These are phyloP conservation scores for Talaromyces sp. DNA, from an alignment of 2,329 filamentous ascomycete species.

Conservation along the genomic window DNA sequence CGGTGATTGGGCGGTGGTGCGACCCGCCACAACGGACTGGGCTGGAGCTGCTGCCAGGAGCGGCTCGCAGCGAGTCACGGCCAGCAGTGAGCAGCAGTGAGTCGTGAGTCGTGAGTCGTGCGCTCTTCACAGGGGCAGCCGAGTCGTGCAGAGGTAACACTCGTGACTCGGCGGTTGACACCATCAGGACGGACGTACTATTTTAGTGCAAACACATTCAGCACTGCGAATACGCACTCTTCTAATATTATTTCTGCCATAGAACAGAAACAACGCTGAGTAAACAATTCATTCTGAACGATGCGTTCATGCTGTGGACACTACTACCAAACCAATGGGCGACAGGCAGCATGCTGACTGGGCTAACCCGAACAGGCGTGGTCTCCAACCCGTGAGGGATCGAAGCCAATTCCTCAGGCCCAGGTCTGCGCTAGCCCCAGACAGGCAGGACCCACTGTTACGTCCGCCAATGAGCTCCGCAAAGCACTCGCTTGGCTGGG, in stretches of 20 bases:
- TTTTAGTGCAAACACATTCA: no score
- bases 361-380: background rate
- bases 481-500: background rate
- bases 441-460: background rate
- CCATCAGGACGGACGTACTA: no score
- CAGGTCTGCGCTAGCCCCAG: background rate
- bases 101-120: background rate
- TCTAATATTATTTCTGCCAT: no score
- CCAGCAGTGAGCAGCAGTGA: no score
- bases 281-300: no score
- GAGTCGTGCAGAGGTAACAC: no score
- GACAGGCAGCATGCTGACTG: no score
- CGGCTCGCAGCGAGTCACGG: background rate
- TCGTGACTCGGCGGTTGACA: no score
- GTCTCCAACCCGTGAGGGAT: background rate
- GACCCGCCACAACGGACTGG: background rate
- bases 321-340: no score
- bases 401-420: background rate
- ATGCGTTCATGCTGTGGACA: no score
- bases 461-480: background rate
- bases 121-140: background rate
- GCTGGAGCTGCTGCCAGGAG: background rate
- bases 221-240: no score
- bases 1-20: background rate
- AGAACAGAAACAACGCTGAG: no score